Conservation (phyloP, 192 early-diverging fungal species). For the Coemansia sp. region DNA sequence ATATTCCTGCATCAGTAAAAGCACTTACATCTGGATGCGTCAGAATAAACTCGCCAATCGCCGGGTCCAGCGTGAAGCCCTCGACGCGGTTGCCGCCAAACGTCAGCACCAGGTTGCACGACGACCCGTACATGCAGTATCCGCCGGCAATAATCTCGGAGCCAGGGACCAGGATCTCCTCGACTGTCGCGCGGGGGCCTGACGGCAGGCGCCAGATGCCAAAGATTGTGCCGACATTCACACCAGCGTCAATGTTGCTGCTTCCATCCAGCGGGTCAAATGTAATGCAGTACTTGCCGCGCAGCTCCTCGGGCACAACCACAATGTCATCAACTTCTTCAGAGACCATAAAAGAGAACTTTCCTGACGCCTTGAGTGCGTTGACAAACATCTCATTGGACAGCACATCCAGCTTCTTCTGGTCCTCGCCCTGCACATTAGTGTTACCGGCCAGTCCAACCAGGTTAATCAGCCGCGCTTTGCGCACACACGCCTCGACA, state of each 20-base stretch:
- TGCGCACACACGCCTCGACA: conserved; percentile 93
- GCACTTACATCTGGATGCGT: conserved; percentile 75
- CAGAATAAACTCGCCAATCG: conserved; percentile 96
- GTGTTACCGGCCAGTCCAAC: conserved; percentile 82
- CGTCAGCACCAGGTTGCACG: conserved; percentile 74
- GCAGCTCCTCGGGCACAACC: conserved; percentile 70
- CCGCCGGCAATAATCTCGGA: conserved; percentile 89
- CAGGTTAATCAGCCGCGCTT: conserved; percentile 95
- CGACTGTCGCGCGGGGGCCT: conserved; percentile 52
- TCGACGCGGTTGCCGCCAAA: conserved; percentile 77
- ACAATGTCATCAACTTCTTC: conserved; percentile 97
- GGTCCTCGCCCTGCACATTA: conserved; percentile 92
- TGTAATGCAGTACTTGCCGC: conserved; percentile 89
- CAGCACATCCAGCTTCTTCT: conserved; percentile 96
- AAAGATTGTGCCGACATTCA: conserved; percentile 98
- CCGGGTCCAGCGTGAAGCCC: conserved; percentile 95
- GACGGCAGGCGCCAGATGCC: conserved; percentile 85
- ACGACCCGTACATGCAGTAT: conserved; percentile 98
- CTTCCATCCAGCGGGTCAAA: conserved; percentile 98
- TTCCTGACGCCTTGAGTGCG: conserved; percentile 81
- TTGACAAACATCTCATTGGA: conserved; percentile 99
- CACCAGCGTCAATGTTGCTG: conserved; percentile 98
- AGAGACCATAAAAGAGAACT: conserved; percentile 90
- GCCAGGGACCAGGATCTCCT: conserved; percentile 86
- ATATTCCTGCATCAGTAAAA: not conserved